Base-by-base conservation (phyloP, 192 early-diverging fungal genomes). In the Borealophlyctis nickersoniae region DNA sequence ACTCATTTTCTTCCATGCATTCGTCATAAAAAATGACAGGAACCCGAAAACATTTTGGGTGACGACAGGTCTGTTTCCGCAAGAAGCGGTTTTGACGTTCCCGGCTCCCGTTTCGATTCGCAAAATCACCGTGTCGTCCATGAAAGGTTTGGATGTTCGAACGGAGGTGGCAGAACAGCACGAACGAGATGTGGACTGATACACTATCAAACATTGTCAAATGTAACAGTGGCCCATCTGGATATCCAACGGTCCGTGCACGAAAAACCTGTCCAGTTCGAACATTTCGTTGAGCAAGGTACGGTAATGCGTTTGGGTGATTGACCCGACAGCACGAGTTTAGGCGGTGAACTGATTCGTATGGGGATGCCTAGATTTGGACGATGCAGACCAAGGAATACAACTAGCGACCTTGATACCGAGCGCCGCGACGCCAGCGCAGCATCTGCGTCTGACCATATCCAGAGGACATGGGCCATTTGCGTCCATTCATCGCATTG, bases 21-120 rank as follows among this genome's bases (percentile, higher is more conserved):
- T 13, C 32, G 65, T 11, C 33, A 33, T 14, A 14, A 55, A 19
- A 33, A 16, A 30, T 19, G 49, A 54, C 61, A 56, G 61, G 26
- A 70, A 63, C 33, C 55, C 49, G 2, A 69, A 73, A 13, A 72
- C 58, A 5, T 75, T 72, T 48, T 77, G 69, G 66, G 60, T 74
- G 51, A 74, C 71, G 13, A 77, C 75, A 2, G 75, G 75, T 4
- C 62, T 74, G 31, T 74, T 57, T 33, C 75, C 75, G 16, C 71
- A 77, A 62, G 72, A 72, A 39, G 56, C 74, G 30, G 39, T 76
- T 14, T 13, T 76, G 4, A 56, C 58, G 3, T 28, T 76, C 11
- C 58, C 69, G 22, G 31, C 24, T 11, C n/a, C 49, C 19, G 58
- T 59, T 22, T 13, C 26, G 2, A 30, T 73, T 3, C 54, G 32